Conservation (phyloP, 1,284 basidiomycete genomes). For the Ceratobasidium sp. region DNA sequence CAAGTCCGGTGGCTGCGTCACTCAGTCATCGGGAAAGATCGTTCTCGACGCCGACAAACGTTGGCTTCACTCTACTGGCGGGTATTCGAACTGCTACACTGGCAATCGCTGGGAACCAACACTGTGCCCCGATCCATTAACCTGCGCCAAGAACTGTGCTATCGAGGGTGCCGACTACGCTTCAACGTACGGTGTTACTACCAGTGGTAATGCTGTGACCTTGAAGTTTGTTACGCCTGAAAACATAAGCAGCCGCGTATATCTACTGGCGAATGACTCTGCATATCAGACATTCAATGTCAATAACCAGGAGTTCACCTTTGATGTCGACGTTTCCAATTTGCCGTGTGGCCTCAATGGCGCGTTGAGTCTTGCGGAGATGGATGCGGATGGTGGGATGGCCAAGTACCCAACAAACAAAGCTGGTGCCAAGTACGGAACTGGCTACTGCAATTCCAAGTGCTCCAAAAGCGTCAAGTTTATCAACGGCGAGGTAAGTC, state of each 20-base stretch:
- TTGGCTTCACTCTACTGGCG: slow-evolving; percentile 40
- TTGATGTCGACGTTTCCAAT: slow-evolving; percentile 67
- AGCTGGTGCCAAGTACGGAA: slow-evolving; percentile 67
- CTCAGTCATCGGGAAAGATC: slow-evolving; percentile 21
- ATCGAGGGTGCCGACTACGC: slow-evolving; percentile 69
- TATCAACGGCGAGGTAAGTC: slow-evolving; percentile 59
- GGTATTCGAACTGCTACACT: slow-evolving; percentile 61
- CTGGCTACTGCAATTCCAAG: slow-evolving; percentile 68
- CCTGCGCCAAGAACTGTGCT: slow-evolving; percentile 64
- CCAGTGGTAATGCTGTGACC: slow-evolving; percentile 60
- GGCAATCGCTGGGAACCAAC: slow-evolving; percentile 51
- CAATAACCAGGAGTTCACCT: slow-evolving; percentile 66
- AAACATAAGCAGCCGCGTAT: slow-evolving; percentile 67
- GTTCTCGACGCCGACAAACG: slow-evolving; percentile 45
- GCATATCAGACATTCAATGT: slow-evolving; percentile 65
- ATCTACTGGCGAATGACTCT: slow-evolving; percentile 59
- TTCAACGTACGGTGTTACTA: slow-evolving; percentile 61
- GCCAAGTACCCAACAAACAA: slow-evolving; percentile 63
- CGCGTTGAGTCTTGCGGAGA: slow-evolving; percentile 62
- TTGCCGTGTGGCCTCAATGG: slow-evolving; percentile 68
- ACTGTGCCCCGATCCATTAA: slow-evolving; percentile 60
- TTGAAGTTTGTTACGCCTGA: slow-evolving; percentile 62
- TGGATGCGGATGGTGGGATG: slow-evolving; percentile 67
- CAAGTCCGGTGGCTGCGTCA: slow-evolving; percentile 40
- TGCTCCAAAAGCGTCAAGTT: slow-evolving; percentile 64